Evolutionary conservation across 2,329 filamentous ascomycete genomes (phyloP).

Genomic region (Trichophyton verrucosum): DNA sequence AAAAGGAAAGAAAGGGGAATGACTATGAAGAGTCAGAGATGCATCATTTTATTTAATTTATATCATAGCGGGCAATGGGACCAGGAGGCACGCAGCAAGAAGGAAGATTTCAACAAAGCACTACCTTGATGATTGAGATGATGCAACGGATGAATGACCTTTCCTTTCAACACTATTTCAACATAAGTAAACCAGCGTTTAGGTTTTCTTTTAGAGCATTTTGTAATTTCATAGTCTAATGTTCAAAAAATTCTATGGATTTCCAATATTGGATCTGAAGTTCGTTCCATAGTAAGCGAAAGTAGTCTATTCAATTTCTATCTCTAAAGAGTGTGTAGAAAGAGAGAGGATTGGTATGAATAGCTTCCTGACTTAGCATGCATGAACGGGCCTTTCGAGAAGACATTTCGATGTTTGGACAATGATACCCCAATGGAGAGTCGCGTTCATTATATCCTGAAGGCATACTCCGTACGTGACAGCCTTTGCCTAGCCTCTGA

Average conservation of each 20-base stretch:
- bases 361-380: neutral
- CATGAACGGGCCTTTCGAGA: neutral
- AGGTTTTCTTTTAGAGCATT: constrained; percentile 1
- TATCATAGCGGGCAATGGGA: constrained; percentile 1
- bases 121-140: constrained; percentile 5
- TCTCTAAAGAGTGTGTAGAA: neutral
- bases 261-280: neutral
- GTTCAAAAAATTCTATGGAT: neutral
- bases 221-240: neutral
- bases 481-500: neutral
- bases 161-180: constrained; percentile 2
- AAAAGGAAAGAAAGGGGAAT: neutral
- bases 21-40: neutral
- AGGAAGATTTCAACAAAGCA: constrained; percentile 4
- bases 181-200: constrained; percentile 1
- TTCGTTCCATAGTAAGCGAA: neutral
- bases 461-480: neutral
- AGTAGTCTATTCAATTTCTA: neutral
- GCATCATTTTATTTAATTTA: constrained; percentile 1
- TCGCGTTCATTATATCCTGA: neutral
- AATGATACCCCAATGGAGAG: neutral
- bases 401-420: neutral
- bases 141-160: constrained; percentile 3
- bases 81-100: neutral
- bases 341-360: neutral